A percentile compares a stretch with the other conserved stretches of the same genome.
These are phyloP conservation scores for Nicotiana knightiana DNA, from an alignment of 257 asterid genomes.

Conservation along the genomic window DNA sequence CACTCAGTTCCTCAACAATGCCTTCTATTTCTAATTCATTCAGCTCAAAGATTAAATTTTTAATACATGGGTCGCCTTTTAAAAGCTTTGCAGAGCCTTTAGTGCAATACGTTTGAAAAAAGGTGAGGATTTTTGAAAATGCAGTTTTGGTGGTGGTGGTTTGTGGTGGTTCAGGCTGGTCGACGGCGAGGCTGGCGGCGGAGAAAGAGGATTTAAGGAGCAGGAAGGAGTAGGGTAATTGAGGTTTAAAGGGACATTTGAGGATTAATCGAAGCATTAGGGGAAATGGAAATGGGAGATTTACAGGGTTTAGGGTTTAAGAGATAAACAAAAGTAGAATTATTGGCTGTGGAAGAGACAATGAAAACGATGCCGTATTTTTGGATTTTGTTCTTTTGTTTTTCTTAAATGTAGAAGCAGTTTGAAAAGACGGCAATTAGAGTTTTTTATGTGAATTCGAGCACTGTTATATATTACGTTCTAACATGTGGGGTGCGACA, in stretches of 20 bases:
- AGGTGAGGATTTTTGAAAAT: constrained; percentile 29
- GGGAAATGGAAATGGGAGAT: neutral
- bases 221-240: constrained; percentile 15
- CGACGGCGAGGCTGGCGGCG: constrained; percentile 28
- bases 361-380: neutral
- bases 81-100: constrained; percentile 24
- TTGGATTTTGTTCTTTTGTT: too few species aligned
- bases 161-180: constrained; percentile 2
- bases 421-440: too few species aligned
- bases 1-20: constrained; percentile 31
- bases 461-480: too few species aligned
- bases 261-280: constrained; percentile 37
- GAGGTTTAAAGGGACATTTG: constrained; percentile 26
- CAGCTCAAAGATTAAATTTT: constrained; percentile 25
- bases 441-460: too few species aligned
- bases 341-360: neutral
- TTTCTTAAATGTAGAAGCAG: too few species aligned
- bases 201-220: constrained; percentile 14
- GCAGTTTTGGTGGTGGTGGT: constrained; percentile 8
- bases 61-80: constrained; percentile 26
- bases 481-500: too few species aligned
- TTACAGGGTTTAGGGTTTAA: constrained; percentile 40
- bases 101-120: constrained; percentile 21
- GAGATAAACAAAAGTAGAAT: neutral
- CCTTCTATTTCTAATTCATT: constrained; percentile 38